Evolutionary conservation across 1,139 yeast genomes (phyloP), one percentile per base, ranked within the genome.

Genomic region (Hansenula anomala): DNA sequence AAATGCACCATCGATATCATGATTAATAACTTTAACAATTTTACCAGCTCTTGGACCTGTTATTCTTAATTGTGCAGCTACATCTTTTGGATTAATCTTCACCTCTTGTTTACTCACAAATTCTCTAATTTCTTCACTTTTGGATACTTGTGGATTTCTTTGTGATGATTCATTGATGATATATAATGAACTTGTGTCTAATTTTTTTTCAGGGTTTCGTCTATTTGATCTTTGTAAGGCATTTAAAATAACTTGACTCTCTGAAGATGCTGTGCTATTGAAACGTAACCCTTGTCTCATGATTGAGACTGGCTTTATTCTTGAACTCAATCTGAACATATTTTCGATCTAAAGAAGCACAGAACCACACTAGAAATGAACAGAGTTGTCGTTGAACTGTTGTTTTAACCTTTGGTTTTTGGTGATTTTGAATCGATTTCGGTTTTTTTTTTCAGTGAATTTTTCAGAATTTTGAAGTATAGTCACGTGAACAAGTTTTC

Each of bases 1-100:
- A 34, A 68, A 55, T 1, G 69, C 70, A 26, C 53, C 52, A 20
- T 54, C 51, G 4, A 71, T 53, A 38, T 67, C 64, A 3, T 65
- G 64, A 34, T 61, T 61, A 29, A 51, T 52, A 9, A 69, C 69
- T 15, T 55, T 56, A 1, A 68, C 63, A 4, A 72, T 61, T 49
- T 78, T 64, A n/a, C 77, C 78, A 1, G 75, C 73, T 17, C 56
- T 49, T 16, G 63, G 60, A n/a, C 71, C 73, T 1, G 66, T 59
- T n/a, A 64, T 48, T 35, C 55, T 57, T 14, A 63, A 45, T 12
- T 17, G 23, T 13, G 29, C 34, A 17, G 52, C 56, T 10, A 38
- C 35, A 7, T 39, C 43, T 33, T 43, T 43, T 13, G 51, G 41
- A n/a, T 23, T 26, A 6, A 28, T 14, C 16, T 19, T 28, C n/a